These are phyloP conservation scores for Ogataea populi-albae DNA, from an alignment of 805 yeast species.

Conservation along the genomic window DNA sequence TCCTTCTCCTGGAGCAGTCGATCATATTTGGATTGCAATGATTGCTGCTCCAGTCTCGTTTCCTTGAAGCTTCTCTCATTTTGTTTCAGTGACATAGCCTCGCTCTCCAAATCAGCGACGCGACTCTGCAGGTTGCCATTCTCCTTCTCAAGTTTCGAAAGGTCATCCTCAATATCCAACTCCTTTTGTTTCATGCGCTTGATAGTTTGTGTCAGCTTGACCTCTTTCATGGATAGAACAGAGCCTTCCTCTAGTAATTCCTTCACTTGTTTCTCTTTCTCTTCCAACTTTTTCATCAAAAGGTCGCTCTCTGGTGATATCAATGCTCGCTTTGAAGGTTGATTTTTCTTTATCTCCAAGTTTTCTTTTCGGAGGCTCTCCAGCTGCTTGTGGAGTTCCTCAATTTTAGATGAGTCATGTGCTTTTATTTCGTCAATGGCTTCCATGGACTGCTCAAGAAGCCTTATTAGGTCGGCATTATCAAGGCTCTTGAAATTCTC, in stretches of 20 bases:
- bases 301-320: slow-evolving; percentile 12
- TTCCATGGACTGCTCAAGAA: slow-evolving; percentile 9
- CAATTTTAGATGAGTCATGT: slow-evolving; percentile 3
- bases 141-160: slow-evolving; percentile 29
- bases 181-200: slow-evolving; percentile 56
- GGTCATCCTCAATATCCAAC: slow-evolving; percentile 33
- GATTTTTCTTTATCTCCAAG: slow-evolving; percentile 9
- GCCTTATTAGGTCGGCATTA: slow-evolving; percentile 13
- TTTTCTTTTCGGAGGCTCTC: slow-evolving; percentile 27
- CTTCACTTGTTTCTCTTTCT: slow-evolving; percentile 59
- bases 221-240: slow-evolving; percentile 65
- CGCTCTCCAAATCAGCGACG: slow-evolving; percentile 29
- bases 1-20: slow-evolving; percentile 25
- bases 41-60: slow-evolving; percentile 32
- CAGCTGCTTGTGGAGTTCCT: slow-evolving; percentile 23
- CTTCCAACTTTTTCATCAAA: slow-evolving; percentile 35
- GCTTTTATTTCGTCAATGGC: slow-evolving; percentile 6
- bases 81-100: slow-evolving; percentile 21
- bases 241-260: slow-evolving; percentile 76
- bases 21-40: slow-evolving; percentile 24
- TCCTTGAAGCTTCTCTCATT: slow-evolving; percentile 25
- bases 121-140: slow-evolving; percentile 27
- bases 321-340: slow-evolving; percentile 11
- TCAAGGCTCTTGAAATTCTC: slow-evolving; percentile 11
- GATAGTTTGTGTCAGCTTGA: slow-evolving; percentile 62